Evolutionary conservation across 2,329 filamentous ascomycete species (phyloP), one percentile per base, ranked within the genome.

Genomic region (Xylariaceae sp.): DNA sequence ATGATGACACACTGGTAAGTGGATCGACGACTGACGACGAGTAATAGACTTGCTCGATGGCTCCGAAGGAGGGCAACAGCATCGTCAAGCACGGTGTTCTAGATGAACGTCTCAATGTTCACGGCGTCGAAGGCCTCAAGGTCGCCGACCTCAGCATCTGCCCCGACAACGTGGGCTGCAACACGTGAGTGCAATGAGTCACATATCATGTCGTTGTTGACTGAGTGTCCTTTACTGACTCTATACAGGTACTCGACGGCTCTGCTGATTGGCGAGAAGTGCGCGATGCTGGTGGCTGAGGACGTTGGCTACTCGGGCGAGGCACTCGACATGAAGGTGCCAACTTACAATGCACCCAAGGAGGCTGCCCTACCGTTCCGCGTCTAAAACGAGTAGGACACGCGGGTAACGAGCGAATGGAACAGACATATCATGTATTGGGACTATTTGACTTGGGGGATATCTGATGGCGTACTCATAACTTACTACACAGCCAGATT

Each of bases 51-150:
- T 90, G 87, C 73, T 88, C 84, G 47, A 91, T 91, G 86, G 87
- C 86, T 0, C 88, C 88, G 5, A 79, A 73, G 54, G 81, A 90
- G 63, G 88, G 89, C 54, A 92, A 90, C 74, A 85, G 81, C 63
- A 89, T 92, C 63, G 87, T 91, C 68, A 89, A 88, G 73, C 86
- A 90, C 63, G 88, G 88, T 54, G 88, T 91, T 0, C 72, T 91
- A 36, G 88, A 91, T 65, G 86, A 89, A 70, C 81, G 87, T 54
- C 78, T 91, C 50, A 90, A 90, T 60, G 87, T 91, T 3, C 86
- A 90, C 66, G 88, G 87, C 47, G 86, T 90, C 59, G 80, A 89
- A 75, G 84, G 85, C 14, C 79, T 91, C 62, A 90, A 90, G 78
- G 87, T 90, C 19, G 86, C 86, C 12, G 88, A 91, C 69, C 70